Evolutionary conservation across 1,284 basidiomycete genomes (phyloP), one percentile per base, ranked within the genome.

Genomic region (Athelia psychrophila): DNA sequence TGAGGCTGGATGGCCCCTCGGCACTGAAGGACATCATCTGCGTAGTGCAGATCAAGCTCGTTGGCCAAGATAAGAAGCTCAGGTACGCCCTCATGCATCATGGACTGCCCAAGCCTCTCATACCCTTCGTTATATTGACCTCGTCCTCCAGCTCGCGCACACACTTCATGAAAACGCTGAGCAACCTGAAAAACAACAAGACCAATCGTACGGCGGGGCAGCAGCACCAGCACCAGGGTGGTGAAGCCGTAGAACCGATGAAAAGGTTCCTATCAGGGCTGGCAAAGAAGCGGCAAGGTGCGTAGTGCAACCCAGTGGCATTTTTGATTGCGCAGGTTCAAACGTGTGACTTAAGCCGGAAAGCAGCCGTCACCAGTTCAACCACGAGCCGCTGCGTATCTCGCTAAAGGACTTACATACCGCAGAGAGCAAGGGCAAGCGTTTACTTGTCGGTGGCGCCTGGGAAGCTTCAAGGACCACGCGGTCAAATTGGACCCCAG

Each of bases 151-250:
- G 90, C 65, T 93, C 91, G 15, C 84, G 91, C 35, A 88, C 89
- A 12, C 83, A 84, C 18, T 98, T 97, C 72, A 95, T 98, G 94
- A 94, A 98, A 68, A 95, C 92, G 0, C 74, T 98, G 20, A 81
- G 79, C 22, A 92, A 94, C 65, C 78, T 97, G 47, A 95, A 95
- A 67, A 95, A 94, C 65, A 96, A 95, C 70, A 95, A 91, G 65
- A 61, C 80, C 51, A 95, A 92, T 64, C 79, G 81, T 46, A 76
- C 75, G 36, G 73, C 75, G 0, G 67, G 63, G 12, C 71, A 77
- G 2, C 81, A 83, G 52, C n/a, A n/a, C n/a, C n/a, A n/a, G n/a
- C 81, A 80, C 61, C 79, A 86, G 64, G 80, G 86, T 55, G 78
- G 79, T 13, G 90, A 93, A 45, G 82, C 88, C 5, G 84, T 88